A percentile compares a stretch with the other conserved stretches of the same genome.
Evolutionary conservation across 805 yeast species (phyloP).

Genomic region (Teunomyces stri): DNA sequence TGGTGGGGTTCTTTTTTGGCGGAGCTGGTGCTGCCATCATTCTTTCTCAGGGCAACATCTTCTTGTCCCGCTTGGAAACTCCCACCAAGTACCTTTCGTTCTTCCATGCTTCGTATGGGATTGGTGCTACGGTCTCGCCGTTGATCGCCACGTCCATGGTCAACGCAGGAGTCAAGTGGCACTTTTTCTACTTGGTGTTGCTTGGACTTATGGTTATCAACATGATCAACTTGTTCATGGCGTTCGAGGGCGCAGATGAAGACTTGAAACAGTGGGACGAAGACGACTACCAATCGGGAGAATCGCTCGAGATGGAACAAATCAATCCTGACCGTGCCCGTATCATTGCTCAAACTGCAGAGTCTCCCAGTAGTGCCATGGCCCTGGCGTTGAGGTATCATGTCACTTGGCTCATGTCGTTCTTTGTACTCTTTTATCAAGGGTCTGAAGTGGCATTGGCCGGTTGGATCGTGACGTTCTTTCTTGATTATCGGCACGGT

Average conservation of each 20-base stretch:
- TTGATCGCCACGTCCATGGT: constrained; percentile 58
- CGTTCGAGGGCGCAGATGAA: constrained; percentile 49
- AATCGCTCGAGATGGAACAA: not conserved
- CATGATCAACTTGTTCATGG: constrained; percentile 29
- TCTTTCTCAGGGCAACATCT: constrained; percentile 51
- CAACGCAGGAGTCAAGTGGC: constrained; percentile 51
- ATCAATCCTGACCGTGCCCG: not conserved
- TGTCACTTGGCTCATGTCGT: constrained; percentile 48
- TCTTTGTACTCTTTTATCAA: constrained; percentile 58
- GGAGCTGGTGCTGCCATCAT: constrained; percentile 55
- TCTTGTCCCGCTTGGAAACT: constrained; percentile 48
- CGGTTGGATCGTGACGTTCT: constrained; percentile 68
- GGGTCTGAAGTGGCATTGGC: constrained; percentile 71
- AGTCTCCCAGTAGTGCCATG: constrained; percentile 26
- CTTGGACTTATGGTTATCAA: constrained; percentile 36
- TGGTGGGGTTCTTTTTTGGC: constrained; percentile 53
- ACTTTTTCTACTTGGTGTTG: constrained; percentile 51
- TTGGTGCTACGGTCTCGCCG: constrained; percentile 71
- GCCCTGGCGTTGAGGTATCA: constrained; percentile 37
- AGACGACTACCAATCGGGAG: constrained; percentile 8
- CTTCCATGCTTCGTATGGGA: constrained; percentile 68
- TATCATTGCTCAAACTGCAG: not conserved
- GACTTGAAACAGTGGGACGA: constrained; percentile 41
- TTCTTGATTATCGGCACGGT: constrained; percentile 54
- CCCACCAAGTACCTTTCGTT: constrained; percentile 59